Evolutionary conservation across 495 filamentous ascomycete species (phyloP).

Genomic region (Daldinia vernicosa): DNA sequence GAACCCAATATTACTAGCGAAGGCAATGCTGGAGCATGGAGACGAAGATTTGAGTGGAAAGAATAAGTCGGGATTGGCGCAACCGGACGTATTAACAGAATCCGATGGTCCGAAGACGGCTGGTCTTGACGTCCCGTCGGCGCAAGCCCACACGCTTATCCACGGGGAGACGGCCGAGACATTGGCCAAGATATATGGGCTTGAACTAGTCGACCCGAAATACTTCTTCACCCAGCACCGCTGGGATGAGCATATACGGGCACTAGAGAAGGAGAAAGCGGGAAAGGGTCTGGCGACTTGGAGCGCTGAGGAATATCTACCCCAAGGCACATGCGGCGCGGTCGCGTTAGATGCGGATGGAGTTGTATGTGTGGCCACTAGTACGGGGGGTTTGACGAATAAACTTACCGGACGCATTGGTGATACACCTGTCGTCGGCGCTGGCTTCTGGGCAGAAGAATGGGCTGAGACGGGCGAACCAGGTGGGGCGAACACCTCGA

Average conservation of each 20-base stretch:
- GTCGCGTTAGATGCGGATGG: conserved; percentile 80
- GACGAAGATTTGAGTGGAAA: conserved; percentile 54
- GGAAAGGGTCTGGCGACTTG: conserved; percentile 49
- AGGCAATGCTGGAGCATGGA: conserved; percentile 72
- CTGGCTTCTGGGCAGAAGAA: conserved; percentile 90
- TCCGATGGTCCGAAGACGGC: not conserved
- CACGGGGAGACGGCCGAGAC: conserved; percentile 71
- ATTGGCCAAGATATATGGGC: conserved; percentile 70
- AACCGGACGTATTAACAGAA: not conserved
- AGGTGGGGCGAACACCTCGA: not conserved
- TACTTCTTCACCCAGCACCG: conserved; percentile 83
- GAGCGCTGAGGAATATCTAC: conserved; percentile 67
- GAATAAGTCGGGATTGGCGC: conserved; percentile 2
- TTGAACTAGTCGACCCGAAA: conserved; percentile 69
- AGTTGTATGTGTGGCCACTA: conserved; percentile 79
- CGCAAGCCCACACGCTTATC: conserved; percentile 75
- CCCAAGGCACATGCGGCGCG: conserved; percentile 86
- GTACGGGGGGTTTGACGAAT: conserved; percentile 89
- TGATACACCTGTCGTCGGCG: conserved; percentile 86
- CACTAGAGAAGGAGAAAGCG: conserved; percentile 63
- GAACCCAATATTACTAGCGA: conserved; percentile 81
- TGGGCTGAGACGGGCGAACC: conserved; percentile 63
- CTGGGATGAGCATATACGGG: conserved; percentile 84
- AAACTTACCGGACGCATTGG: conserved; percentile 87
- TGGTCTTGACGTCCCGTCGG: conserved; percentile 53